These are phyloP conservation scores for Zygosaccharomyces siamensis DNA, from an alignment of 805 yeast species.

Conservation along the genomic window DNA sequence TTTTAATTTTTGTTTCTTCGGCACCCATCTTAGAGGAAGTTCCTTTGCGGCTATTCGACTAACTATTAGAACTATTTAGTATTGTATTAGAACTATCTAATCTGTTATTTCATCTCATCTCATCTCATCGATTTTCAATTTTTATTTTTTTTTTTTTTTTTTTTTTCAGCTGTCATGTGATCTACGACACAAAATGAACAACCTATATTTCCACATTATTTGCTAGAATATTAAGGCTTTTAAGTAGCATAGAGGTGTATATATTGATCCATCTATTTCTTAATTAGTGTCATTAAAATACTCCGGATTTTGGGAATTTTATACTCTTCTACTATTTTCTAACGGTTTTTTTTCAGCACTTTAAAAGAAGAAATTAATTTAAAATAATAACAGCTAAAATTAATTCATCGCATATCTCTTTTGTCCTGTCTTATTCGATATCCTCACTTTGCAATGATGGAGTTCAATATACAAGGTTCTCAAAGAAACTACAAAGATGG, in stretches of 20 bases:
- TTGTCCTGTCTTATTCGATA: too few species aligned
- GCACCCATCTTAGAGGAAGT: constrained; percentile 26
- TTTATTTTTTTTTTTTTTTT: not conserved
- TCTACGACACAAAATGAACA: constrained; percentile 7
- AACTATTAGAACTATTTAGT: not conserved
- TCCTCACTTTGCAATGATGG: not conserved
- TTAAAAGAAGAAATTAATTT: too few species aligned
- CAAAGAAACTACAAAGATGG: not conserved
- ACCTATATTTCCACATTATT: not conserved
- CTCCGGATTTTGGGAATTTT: too few species aligned
- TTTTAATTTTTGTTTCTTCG: constrained; percentile 48
- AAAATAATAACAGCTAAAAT: too few species aligned
- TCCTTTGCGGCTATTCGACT: not conserved
- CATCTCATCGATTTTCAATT: constrained; percentile 9
- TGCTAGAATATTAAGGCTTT: not conserved
- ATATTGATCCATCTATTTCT: too few species aligned
- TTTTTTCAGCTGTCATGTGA: not conserved
- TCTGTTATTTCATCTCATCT: constrained; percentile 10
- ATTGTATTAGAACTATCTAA: not conserved
- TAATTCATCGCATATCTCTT: too few species aligned
- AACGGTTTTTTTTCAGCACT: too few species aligned
- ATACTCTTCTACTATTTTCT: too few species aligned
- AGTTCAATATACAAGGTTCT: not conserved
- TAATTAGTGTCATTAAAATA: too few species aligned
- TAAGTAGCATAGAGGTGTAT: not conserved